These are phyloP conservation scores for Torrubiella hemipterigena DNA, from an alignment of 2,329 filamentous ascomycete genomes.

Conservation along the genomic window DNA sequence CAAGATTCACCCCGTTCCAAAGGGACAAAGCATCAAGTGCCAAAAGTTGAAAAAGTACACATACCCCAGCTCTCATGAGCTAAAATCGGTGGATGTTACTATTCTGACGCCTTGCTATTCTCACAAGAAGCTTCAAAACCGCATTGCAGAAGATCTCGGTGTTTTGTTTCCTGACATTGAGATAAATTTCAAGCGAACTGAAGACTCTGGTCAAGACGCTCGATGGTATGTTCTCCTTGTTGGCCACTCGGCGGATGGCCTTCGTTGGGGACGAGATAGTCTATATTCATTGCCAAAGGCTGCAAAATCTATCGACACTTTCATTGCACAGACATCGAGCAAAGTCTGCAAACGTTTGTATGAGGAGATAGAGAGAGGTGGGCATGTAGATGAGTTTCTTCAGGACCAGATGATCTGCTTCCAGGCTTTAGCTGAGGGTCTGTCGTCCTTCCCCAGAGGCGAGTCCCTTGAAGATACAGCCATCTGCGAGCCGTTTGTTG, in stretches of 20 bases:
- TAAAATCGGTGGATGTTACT: slow-evolving; percentile 36
- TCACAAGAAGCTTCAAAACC: slow-evolving; percentile 25
- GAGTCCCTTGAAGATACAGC: slow-evolving; percentile 8
- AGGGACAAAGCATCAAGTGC: slow-evolving; percentile 24
- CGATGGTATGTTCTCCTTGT: slow-evolving; percentile 47
- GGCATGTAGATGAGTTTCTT: slow-evolving; percentile 42
- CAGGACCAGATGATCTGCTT: slow-evolving; percentile 52
- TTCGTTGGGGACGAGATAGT: slow-evolving; percentile 37
- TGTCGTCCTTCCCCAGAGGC: slow-evolving; percentile 31
- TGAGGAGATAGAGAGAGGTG: slow-evolving; percentile 28
- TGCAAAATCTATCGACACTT: slow-evolving; percentile 13
- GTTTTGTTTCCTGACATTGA: slow-evolving; percentile 29
- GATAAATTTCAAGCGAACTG: slow-evolving; percentile 29
- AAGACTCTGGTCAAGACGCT: slow-evolving; percentile 38
- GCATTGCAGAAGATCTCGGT: slow-evolving; percentile 26
- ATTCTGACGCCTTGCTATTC: slow-evolving; percentile 36
- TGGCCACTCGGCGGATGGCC: slow-evolving; percentile 31
- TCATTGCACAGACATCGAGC: slow-evolving; percentile 28
- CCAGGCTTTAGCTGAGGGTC: slow-evolving; percentile 43
- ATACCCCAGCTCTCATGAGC: slow-evolving; percentile 16
- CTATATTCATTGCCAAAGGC: slow-evolving; percentile 30
- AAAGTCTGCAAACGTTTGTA: slow-evolving; percentile 33
- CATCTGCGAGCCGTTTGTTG: slow-evolving; percentile 9
- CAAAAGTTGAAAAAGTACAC: slow-evolving; percentile 11
- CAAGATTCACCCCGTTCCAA: slow-evolving; percentile 19